Conservation (phyloP, 116 monocot genomes). For the Papilionanthe hybrid region DNA sequence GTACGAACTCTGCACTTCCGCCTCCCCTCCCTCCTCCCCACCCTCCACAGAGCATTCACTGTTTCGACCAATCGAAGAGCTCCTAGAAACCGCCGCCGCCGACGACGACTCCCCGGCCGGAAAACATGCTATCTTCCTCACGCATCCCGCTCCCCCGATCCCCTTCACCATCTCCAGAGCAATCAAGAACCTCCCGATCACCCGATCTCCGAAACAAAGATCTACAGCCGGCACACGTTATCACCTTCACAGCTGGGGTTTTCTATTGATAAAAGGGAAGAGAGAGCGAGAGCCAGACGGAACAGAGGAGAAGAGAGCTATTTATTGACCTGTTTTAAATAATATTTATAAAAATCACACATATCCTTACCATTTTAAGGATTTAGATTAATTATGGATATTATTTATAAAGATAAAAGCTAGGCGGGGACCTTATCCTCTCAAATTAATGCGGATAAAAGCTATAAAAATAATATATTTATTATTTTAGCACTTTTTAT, state of each 20-base stretch:
- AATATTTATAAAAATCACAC: not conserved
- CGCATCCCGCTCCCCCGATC: constrained; percentile 6
- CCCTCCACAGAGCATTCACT: constrained; percentile 30
- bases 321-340: not conserved
- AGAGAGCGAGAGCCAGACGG: not conserved
- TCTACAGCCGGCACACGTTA: not conserved
- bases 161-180: constrained; percentile 27
- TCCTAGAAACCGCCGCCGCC: constrained; percentile 22
- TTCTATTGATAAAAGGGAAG: not conserved
- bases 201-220: too few relatives aligned
- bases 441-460: not conserved
- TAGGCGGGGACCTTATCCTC: not conserved
- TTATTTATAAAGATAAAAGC: not conserved
- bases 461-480: too few relatives aligned
- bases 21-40: constrained; percentile 25
- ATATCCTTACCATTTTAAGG: constrained; percentile 3
- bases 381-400: constrained; percentile 2
- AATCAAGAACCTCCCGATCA: constrained; percentile 44
- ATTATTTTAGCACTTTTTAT: too few relatives aligned
- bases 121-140: constrained; percentile 8
- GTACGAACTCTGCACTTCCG: constrained; percentile 60
- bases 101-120: constrained; percentile 5
- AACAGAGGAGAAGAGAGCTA: not conserved
- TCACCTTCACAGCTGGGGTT: not conserved
- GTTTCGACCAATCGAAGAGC: constrained; percentile 62